Percentiles rank a stretch among this genome's conserved stretches.
Conservation (phyloP, 2,329 filamentous ascomycete genomes). For the Bipolaris bicolor region DNA sequence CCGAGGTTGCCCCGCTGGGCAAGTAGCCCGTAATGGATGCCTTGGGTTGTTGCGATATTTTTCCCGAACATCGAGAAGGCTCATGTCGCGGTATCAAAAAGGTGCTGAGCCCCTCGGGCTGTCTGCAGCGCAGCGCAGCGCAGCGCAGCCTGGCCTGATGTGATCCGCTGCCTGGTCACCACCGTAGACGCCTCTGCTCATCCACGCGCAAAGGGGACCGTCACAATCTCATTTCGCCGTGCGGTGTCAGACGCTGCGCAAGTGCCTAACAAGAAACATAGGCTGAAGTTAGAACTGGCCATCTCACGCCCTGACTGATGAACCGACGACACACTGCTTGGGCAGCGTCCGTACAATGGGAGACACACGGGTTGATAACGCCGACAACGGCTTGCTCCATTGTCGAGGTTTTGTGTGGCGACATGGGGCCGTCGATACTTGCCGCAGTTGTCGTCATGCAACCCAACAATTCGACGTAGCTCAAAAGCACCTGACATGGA, state of each 20-base stretch:
- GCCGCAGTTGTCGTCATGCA: slow-evolving; percentile 22
- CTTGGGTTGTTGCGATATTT: slow-evolving; percentile 11
- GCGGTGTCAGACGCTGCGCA: slow-evolving; percentile 1
- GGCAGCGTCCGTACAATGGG: slow-evolving; percentile 14
- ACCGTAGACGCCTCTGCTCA: neutral
- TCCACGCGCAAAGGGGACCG: neutral
- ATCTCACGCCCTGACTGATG: slow-evolving; percentile 9
- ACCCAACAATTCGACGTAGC: slow-evolving; percentile 14
- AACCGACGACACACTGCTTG: slow-evolving; percentile 13
- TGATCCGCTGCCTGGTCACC: neutral
- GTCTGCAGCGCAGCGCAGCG: neutral
- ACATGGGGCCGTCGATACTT: slow-evolving; percentile 12
- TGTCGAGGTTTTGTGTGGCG: slow-evolving; percentile 11
- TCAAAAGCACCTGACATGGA: slow-evolving; percentile 13
- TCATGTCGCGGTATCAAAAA: slow-evolving; percentile 10
- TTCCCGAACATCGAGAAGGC: slow-evolving; percentile 6
- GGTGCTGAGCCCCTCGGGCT: slow-evolving; percentile 3
- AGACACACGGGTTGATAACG: slow-evolving; percentile 16
- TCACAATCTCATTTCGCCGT: slow-evolving; percentile 2
- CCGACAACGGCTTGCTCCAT: slow-evolving; percentile 17
- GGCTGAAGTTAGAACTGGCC: slow-evolving; percentile 20
- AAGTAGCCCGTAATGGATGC: slow-evolving; percentile 27
- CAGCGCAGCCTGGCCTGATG: too few species aligned
- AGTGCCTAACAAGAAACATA: slow-evolving; percentile 7
- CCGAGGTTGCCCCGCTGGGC: slow-evolving; percentile 38